Percentiles rank a stretch among this genome's conserved stretches.
These are phyloP conservation scores for Pythium aquatile DNA, from an alignment of 352 stramenopile genomes.

Conservation along the genomic window DNA sequence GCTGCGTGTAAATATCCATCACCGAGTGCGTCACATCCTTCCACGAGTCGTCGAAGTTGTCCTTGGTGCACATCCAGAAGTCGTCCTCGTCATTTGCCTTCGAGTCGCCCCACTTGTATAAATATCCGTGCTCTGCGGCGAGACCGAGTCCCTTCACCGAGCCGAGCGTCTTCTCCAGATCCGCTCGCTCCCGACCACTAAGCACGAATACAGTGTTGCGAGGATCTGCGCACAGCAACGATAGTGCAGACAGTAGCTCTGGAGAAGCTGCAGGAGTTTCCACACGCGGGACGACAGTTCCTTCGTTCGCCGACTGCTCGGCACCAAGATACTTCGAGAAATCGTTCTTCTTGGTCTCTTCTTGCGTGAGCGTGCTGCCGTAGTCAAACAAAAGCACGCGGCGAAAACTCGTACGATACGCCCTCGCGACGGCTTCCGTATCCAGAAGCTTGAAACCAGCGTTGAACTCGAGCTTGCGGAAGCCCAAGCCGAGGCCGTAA, in stretches of 20 bases:
- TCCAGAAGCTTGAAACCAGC: conserved; percentile 95
- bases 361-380: conserved; percentile 95
- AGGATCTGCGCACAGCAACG: conserved; percentile 91
- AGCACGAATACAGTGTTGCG: conserved; percentile 99
- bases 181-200: conserved; percentile 94
- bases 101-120: conserved; percentile 94
- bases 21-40: conserved; percentile 96
- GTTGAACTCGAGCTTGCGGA: conserved; percentile 96
- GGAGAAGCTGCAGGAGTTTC: conserved; percentile 51
- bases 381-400: conserved; percentile 98
- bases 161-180: conserved; percentile 93
- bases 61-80: conserved; percentile 82
- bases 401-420: conserved; percentile 84
- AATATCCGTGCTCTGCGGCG: conserved; percentile 98
- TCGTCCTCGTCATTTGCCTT: conserved; percentile 34
- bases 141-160: conserved; percentile 95
- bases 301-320: conserved; percentile 27
- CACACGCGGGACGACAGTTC: conserved; percentile 33
- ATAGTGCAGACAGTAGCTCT: conserved; percentile 88
- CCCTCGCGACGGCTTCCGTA: conserved; percentile 84
- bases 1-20: conserved; percentile 99
- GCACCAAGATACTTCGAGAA: conserved; percentile 83
- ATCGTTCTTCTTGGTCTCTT: conserved; percentile 74
- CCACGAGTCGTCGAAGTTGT: conserved; percentile 95
- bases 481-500: conserved; percentile 95